phyloP scores from a whole-genome alignment of 257 asterid genomes.

The Ballota nigra region DNA sequence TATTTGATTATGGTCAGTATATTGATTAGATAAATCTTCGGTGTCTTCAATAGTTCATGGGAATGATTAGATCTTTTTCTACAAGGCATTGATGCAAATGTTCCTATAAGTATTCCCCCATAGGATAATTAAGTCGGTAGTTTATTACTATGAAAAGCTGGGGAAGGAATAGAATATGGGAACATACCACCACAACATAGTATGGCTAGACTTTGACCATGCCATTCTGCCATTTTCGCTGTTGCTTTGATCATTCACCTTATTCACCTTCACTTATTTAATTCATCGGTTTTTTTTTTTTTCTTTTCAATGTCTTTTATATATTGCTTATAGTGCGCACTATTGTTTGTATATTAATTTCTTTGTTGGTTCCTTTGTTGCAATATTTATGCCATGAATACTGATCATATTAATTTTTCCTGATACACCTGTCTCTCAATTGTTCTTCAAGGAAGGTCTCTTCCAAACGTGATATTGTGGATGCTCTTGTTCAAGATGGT shows the following conservation, averaged over 20 bases:
- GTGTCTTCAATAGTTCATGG: not conserved
- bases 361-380: not conserved
- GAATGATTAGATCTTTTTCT: not conserved
- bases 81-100: not conserved
- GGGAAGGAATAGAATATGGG: not conserved
- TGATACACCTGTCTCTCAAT: conserved; percentile 27
- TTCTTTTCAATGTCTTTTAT: no score
- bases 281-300: not conserved
- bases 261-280: not conserved
- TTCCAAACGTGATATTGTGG: conserved; percentile 72
- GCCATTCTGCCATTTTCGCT: not conserved
- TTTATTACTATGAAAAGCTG: not conserved
- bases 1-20: not conserved
- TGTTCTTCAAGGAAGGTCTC: conserved; percentile 75
- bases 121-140: not conserved
- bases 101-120: not conserved
- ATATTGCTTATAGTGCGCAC: not conserved
- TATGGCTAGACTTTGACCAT: not conserved
- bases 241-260: not conserved
- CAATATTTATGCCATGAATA: conserved; percentile 5
- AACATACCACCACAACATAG: not conserved
- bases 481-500: conserved; percentile 69
- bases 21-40: not conserved
- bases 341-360: not conserved
- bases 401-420: not conserved